phyloP scores from a whole-genome alignment of 1,139 yeast species.

The Yamadazyma diddensiae region DNA sequence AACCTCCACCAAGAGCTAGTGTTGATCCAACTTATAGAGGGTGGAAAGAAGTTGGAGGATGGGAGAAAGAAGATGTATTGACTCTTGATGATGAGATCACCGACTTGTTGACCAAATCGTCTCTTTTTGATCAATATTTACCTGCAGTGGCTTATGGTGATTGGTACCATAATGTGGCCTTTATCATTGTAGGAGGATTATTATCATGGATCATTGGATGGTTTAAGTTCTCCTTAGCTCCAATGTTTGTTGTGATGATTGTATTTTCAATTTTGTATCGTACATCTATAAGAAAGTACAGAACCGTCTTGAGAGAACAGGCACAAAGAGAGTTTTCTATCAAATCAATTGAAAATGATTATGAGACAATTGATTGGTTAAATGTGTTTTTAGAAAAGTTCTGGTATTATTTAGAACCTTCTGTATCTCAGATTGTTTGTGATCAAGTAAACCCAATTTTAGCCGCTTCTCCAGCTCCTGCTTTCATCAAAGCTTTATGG shows the following conservation, averaged over 20 bases:
- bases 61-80: conserved; percentile 66
- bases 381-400: conserved; percentile 83
- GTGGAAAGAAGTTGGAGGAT: conserved; percentile 92
- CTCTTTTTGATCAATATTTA: conserved; percentile 66
- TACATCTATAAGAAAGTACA: conserved; percentile 75
- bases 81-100: conserved; percentile 67
- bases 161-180: conserved; percentile 88
- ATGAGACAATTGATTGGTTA: conserved; percentile 94
- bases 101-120: conserved; percentile 64
- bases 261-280: conserved; percentile 69
- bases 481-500: conserved; percentile 78
- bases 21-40: conserved; percentile 74
- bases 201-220: conserved; percentile 79
- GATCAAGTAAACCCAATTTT: conserved; percentile 81
- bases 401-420: conserved; percentile 90
- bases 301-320: conserved; percentile 69
- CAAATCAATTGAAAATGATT: conserved; percentile 77
- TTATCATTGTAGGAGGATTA: conserved; percentile 60
- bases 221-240: conserved; percentile 73
- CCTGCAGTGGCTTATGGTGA: conserved; percentile 82
- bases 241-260: conserved; percentile 69
- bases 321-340: conserved; percentile 85
- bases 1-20: conserved; percentile 51
- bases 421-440: conserved; percentile 80
- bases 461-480: conserved; percentile 76